These are phyloP conservation scores for Mallotus nudiflorus DNA, from an alignment of 345 rosid species.

Conservation along the genomic window DNA sequence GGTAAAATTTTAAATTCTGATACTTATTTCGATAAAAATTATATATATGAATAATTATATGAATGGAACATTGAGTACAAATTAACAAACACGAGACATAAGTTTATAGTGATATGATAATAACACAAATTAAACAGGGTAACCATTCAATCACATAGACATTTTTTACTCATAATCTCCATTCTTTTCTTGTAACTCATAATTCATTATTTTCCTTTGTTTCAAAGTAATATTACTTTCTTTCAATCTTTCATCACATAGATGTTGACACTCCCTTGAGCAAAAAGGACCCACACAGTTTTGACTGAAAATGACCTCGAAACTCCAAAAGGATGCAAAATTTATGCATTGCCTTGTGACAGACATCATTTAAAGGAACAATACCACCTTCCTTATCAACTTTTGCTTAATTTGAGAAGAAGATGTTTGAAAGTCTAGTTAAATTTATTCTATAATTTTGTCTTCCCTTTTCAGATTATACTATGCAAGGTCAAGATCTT, in stretches of 20 bases:
- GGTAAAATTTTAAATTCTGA: too few species aligned
- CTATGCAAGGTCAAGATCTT: background rate
- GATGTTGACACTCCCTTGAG: slow-evolving; percentile 23
- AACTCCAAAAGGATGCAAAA: slow-evolving; percentile 19
- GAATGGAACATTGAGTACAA: background rate
- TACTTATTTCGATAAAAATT: background rate
- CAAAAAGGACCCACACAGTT: slow-evolving; percentile 5
- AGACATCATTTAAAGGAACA: slow-evolving; percentile 25
- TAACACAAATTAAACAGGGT: slow-evolving; percentile 2
- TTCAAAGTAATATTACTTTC: slow-evolving; percentile 5
- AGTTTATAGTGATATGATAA: too few species aligned
- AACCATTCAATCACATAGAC: slow-evolving; percentile 9
- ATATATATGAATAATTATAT: background rate
- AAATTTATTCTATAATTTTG: background rate
- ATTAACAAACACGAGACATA: too few species aligned
- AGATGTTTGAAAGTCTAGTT: background rate
- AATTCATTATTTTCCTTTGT: background rate
- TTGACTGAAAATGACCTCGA: slow-evolving; percentile 16
- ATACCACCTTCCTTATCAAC: background rate
- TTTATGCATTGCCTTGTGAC: slow-evolving; percentile 6
- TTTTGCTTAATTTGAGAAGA: slow-evolving; percentile 28
- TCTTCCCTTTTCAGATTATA: background rate
- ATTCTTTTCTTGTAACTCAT: background rate
- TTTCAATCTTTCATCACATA: slow-evolving; percentile 31
- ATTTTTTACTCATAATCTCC: background rate